These are phyloP conservation scores for Parastagonospora nodorum DNA, from an alignment of 2,329 filamentous ascomycete species.

Conservation along the genomic window DNA sequence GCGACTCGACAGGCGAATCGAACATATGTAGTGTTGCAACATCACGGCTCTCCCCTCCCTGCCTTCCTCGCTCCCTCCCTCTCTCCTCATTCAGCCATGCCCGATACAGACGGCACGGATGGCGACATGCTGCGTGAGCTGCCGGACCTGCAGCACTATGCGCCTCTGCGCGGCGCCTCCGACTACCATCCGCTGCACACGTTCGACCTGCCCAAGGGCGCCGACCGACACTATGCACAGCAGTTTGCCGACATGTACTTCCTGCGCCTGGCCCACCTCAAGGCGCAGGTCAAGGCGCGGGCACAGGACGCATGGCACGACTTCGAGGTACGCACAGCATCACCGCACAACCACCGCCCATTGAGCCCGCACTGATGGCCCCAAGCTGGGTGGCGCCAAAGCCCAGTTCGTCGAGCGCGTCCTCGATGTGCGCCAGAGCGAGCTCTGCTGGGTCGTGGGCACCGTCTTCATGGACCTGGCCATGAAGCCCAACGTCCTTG, in stretches of 20 bases:
- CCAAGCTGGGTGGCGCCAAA: constrained; percentile 70
- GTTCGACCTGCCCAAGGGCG: constrained; percentile 71
- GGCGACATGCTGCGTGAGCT: not conserved
- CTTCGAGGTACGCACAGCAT: constrained; percentile 58
- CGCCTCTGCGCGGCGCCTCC: constrained; percentile 48
- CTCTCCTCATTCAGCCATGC: not conserved
- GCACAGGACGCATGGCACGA: constrained; percentile 78
- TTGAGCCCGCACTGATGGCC: constrained; percentile 8
- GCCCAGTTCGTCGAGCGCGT: constrained; percentile 83
- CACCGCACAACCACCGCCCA: not conserved
- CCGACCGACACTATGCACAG: constrained; percentile 77
- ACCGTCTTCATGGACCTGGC: constrained; percentile 98
- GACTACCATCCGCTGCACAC: constrained; percentile 76
- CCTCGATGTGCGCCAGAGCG: constrained; percentile 91
- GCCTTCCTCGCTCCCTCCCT: too few species aligned
- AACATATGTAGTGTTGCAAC: too few species aligned
- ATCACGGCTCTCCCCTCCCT: too few species aligned
- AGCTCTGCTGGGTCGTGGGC: constrained; percentile 92
- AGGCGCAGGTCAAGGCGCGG: constrained; percentile 76
- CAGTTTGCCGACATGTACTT: constrained; percentile 99
- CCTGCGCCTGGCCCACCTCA: constrained; percentile 83
- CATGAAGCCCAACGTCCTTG: constrained; percentile 92
- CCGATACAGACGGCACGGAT: not conserved
- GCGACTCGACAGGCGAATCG: not conserved
- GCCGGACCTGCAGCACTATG: not conserved